phyloP scores from a whole-genome alignment of 176 grass and related monocot species.

The Leersia perrieri region DNA sequence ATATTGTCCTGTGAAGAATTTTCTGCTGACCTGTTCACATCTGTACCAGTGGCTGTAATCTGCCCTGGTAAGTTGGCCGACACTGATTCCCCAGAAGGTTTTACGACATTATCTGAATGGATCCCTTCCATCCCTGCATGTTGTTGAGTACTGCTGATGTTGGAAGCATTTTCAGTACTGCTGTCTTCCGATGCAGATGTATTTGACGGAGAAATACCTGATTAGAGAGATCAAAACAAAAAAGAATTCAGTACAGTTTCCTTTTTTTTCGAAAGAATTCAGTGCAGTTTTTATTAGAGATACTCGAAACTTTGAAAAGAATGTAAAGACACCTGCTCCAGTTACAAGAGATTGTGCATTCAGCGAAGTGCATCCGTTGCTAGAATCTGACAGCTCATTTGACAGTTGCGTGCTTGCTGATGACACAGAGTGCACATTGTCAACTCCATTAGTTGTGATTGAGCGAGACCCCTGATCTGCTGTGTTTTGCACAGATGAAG shows the following conservation, averaged over 20 bases:
- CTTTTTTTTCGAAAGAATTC: too few species aligned
- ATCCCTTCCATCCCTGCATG: background rate
- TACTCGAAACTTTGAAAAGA: background rate
- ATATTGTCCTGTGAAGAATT: constrained; percentile 27
- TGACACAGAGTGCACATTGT: constrained; percentile 2
- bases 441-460: constrained; percentile 21
- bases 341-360: constrained; percentile 18
- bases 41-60: background rate
- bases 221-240: constrained; percentile 23
- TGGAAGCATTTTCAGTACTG: constrained; percentile 2
- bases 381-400: constrained; percentile 23
- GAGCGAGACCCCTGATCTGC: constrained; percentile 37
- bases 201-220: constrained; percentile 13
- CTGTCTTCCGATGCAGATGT: constrained; percentile 10
- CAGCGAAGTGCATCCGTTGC: background rate
- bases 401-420: constrained; percentile 8
- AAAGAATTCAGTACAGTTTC: background rate
- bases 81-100: background rate
- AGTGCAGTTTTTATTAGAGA: background rate
- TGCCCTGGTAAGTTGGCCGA: constrained; percentile 23
- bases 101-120: background rate
- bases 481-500: constrained; percentile 34
- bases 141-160: constrained; percentile 15
- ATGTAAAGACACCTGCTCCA: background rate
- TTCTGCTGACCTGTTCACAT: constrained; percentile 36